Conservation (phyloP, 1,139 yeast genomes). For the Candida dubliniensis region DNA sequence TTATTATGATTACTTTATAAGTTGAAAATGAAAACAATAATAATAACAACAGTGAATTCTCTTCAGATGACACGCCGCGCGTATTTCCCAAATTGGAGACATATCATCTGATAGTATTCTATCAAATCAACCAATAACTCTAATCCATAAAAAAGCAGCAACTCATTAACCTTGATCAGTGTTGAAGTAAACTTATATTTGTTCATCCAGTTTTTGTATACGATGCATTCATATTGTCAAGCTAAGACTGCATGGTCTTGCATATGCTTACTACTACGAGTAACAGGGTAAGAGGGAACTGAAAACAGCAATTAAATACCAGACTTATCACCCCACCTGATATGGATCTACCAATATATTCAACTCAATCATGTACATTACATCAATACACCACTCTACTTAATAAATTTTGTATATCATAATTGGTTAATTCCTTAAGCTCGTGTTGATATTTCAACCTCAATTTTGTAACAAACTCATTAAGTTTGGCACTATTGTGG, state of each 20-base stretch:
- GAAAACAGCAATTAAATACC: too few relatives aligned
- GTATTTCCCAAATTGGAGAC: background rate
- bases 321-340: too few relatives aligned
- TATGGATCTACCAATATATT: too few relatives aligned
- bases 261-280: too few relatives aligned
- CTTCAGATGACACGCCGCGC: slow-evolving; percentile 1
- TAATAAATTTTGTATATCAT: slow-evolving; percentile 33
- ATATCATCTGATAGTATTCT: background rate
- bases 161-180: too few relatives aligned
- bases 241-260: too few relatives aligned
- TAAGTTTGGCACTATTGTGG: background rate
- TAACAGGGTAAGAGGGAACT: too few relatives aligned
- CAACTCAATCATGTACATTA: background rate
- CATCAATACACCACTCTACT: slow-evolving; percentile 25
- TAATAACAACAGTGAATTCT: background rate
- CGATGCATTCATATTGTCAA: too few relatives aligned
- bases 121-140: too few relatives aligned
- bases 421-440: slow-evolving; percentile 30
- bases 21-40: slow-evolving; percentile 3
- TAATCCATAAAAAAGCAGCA: too few relatives aligned
- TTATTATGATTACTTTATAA: background rate
- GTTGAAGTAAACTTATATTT: too few relatives aligned
- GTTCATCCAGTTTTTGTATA: too few relatives aligned
- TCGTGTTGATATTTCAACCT: slow-evolving; percentile 25
- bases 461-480: slow-evolving; percentile 15